phyloP scores from a whole-genome alignment of 78 protist genomes.

The Polysphondylium violaceum region DNA sequence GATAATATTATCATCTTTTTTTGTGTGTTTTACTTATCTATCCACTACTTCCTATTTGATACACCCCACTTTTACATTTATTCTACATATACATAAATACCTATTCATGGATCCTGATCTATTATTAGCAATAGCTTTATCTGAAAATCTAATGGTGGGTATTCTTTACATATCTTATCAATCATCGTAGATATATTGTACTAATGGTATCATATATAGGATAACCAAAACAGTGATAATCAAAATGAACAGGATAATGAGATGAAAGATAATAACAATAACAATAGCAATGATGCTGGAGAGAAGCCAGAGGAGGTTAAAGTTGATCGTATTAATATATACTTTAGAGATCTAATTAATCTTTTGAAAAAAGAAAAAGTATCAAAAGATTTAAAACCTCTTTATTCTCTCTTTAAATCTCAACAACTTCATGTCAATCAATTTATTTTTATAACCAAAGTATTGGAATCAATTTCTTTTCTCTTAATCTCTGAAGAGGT shows the following conservation, averaged over 20 bases:
- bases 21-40: no score
- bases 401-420: neutral
- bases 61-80: no score
- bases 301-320: neutral
- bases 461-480: constrained; percentile 41
- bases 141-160: constrained; percentile 74
- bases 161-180: no score
- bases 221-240: neutral
- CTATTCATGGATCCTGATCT: constrained; percentile 78
- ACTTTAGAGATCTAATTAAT: constrained; percentile 16
- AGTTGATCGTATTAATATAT: constrained; percentile 16
- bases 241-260: neutral
- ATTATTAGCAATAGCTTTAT: constrained; percentile 67
- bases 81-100: no score
- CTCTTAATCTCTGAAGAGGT: constrained; percentile 28
- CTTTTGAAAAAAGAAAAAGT: constrained; percentile 12
- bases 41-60: no score
- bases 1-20: no score
- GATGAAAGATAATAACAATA: constrained; percentile 1
- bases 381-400: neutral
- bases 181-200: no score
- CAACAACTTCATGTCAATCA: neutral
- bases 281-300: constrained; percentile 1
- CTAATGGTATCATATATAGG: neutral
- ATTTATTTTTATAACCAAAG: constrained; percentile 15